Conservation (phyloP, 257 asterid species). For the Solanum paucissectum region DNA sequence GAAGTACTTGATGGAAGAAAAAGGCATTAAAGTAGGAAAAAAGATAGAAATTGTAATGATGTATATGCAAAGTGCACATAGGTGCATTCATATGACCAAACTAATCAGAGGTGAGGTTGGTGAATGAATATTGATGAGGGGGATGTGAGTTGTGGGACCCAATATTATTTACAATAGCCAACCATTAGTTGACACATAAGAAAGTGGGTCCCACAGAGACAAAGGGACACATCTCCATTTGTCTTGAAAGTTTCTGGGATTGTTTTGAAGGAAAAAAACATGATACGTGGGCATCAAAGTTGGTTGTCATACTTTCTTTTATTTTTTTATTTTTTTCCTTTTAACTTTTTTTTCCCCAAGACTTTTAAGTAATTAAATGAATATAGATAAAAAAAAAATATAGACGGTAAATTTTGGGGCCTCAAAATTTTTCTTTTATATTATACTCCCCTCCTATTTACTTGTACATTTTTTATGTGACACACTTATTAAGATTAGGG, state of each 20-base stretch:
- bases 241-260: background rate
- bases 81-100: background rate
- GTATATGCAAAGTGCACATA: background rate
- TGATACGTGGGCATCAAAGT: background rate
- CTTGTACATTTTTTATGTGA: no score
- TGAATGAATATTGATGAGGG: slow-evolving; percentile 9
- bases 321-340: no score
- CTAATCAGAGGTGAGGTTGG: slow-evolving; percentile 17
- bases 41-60: no score
- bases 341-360: background rate
- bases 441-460: no score
- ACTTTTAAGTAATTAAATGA: background rate
- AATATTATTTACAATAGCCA: background rate
- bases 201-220: background rate
- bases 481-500: no score
- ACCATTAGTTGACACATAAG: background rate
- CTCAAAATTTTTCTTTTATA: no score
- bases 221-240: background rate
- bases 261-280: background rate
- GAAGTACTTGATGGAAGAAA: background rate
- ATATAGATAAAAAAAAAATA: background rate
- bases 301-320: background rate
- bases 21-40: background rate
- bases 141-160: background rate
- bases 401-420: no score